These are phyloP conservation scores for Dactylellina parvicollis DNA, from an alignment of 2,329 filamentous ascomycete species.

Conservation along the genomic window DNA sequence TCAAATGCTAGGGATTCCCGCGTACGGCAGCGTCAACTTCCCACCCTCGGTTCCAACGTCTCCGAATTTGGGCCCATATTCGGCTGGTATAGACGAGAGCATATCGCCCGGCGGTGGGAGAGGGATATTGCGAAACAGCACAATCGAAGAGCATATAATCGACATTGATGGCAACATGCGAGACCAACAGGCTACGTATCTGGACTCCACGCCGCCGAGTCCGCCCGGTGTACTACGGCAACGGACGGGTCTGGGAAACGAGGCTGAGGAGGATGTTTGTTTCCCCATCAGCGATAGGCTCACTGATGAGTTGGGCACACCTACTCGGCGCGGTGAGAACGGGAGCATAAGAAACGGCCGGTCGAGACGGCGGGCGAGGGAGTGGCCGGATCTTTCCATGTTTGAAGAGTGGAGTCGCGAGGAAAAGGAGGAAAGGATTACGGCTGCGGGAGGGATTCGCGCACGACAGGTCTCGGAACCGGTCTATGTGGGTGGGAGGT, in stretches of 20 bases:
- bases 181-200: slow-evolving; percentile 53
- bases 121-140: slow-evolving; percentile 49
- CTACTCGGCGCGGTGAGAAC: slow-evolving; percentile 62
- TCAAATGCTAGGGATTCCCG: slow-evolving; percentile 16
- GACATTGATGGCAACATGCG: slow-evolving; percentile 63
- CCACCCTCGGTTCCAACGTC: slow-evolving; percentile 74
- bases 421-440: slow-evolving; percentile 81
- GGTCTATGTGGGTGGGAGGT: slow-evolving; percentile 85
- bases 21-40: slow-evolving; percentile 70
- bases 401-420: slow-evolving; percentile 89
- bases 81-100: slow-evolving; percentile 28
- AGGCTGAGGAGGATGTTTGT: slow-evolving; percentile 87
- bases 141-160: slow-evolving; percentile 64
- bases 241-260: slow-evolving; percentile 68
- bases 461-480: slow-evolving; percentile 94
- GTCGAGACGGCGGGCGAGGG: slow-evolving; percentile 69
- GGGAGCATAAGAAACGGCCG: slow-evolving; percentile 55
- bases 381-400: slow-evolving; percentile 86
- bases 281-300: slow-evolving; percentile 83
- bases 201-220: slow-evolving; percentile 62
- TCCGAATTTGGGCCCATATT: slow-evolving; percentile 65
- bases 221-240: slow-evolving; percentile 65
- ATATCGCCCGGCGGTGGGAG: slow-evolving; percentile 15
- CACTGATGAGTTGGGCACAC: slow-evolving; percentile 76
- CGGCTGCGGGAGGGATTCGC: slow-evolving; percentile 74